phyloP scores from a whole-genome alignment of 345 rosid species.

The Citrus australasica region DNA sequence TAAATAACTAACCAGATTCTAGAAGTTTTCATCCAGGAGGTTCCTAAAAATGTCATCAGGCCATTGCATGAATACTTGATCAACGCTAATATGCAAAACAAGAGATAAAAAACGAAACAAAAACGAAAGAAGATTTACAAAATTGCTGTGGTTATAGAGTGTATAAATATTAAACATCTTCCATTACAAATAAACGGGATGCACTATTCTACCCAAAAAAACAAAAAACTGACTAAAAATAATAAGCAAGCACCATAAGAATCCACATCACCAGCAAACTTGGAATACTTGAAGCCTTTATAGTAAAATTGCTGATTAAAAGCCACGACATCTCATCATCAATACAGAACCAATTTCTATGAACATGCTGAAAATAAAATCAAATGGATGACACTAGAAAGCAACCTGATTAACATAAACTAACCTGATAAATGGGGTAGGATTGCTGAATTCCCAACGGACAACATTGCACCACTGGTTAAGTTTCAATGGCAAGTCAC shows the following conservation, averaged over 20 bases:
- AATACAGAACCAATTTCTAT: neutral
- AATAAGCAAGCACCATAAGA: neutral
- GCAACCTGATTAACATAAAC: neutral
- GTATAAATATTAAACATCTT: neutral
- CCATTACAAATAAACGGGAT: neutral
- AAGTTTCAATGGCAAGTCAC: slow-evolving; percentile 91
- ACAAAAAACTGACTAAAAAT: too few relatives aligned
- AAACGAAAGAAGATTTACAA: neutral
- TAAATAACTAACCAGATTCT: neutral
- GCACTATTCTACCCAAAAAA: neutral
- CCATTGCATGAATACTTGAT: neutral
- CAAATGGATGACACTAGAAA: neutral
- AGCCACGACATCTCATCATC: neutral
- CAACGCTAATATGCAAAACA: neutral
- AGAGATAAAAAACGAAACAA: neutral
- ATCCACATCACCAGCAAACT: neutral
- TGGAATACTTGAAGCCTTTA: neutral
- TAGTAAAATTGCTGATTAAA: neutral
- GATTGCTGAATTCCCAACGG: slow-evolving; percentile 98
- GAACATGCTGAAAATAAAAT: neutral
- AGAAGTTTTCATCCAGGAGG: neutral
- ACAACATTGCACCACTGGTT: slow-evolving; percentile 99
- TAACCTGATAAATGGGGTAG: slow-evolving; percentile 97
- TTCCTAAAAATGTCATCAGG: neutral
- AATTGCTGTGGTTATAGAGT: neutral